phyloP scores from a whole-genome alignment of 1,284 basidiomycete genomes.

The Phellopilus nigrolimitatus region DNA sequence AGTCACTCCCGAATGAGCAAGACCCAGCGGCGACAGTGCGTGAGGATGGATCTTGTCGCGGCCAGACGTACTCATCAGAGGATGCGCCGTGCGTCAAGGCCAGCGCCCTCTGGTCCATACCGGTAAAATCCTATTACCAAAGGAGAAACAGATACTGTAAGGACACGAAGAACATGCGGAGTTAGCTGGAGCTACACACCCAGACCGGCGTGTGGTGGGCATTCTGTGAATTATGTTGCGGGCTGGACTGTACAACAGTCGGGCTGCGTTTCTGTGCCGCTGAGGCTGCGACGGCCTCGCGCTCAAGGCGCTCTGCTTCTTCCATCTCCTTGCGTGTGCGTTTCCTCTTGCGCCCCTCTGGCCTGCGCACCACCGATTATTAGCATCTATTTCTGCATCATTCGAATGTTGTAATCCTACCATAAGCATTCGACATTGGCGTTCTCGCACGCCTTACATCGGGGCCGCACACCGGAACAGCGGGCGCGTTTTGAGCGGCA shows the following conservation, averaged over 20 bases:
- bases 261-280: conserved; percentile 7
- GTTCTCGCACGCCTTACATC: conserved; percentile 32
- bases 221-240: not conserved
- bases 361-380: conserved; percentile 15
- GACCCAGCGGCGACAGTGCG: not conserved
- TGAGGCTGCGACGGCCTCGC: conserved; percentile 17
- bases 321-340: conserved; percentile 36
- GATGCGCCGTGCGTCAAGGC: not conserved
- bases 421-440: conserved; percentile 32
- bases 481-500: conserved; percentile 35
- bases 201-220: not conserved
- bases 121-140: too few relatives aligned
- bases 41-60: conserved; percentile 7
- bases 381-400: not conserved
- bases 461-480: conserved; percentile 33
- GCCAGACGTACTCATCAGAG: conserved; percentile 11
- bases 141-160: too few relatives aligned
- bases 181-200: conserved; percentile 1
- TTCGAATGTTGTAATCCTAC: conserved; percentile 10
- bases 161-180: too few relatives aligned
- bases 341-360: conserved; percentile 32
- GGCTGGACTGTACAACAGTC: not conserved
- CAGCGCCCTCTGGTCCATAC: not conserved
- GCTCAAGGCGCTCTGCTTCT: conserved; percentile 30
- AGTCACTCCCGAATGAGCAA: not conserved